A percentile compares a stretch with the other conserved stretches of the same genome.
These are phyloP conservation scores for Fusarium nematophilum DNA, from an alignment of 2,329 filamentous ascomycete species.

Conservation along the genomic window DNA sequence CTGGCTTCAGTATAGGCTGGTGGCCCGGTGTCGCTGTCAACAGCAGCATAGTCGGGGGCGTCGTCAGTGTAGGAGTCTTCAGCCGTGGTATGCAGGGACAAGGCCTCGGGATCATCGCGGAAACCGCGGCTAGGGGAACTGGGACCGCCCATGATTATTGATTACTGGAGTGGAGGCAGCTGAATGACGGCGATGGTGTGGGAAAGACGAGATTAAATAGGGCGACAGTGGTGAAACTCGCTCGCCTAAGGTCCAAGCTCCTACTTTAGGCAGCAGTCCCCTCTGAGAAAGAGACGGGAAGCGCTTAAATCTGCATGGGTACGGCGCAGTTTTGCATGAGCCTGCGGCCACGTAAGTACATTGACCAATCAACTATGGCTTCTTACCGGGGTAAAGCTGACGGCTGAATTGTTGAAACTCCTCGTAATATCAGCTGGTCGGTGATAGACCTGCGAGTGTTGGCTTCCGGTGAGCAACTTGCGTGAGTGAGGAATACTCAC, in stretches of 20 bases:
- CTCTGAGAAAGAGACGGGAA: no score
- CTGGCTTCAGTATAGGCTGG: not conserved
- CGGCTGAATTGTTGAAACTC: no score
- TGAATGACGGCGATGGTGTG: no score
- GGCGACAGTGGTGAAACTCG: no score
- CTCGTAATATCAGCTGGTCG: no score
- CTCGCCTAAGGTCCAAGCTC: no score
- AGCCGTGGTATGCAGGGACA: slow-evolving; percentile 33
- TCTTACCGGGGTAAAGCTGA: no score
- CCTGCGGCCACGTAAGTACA: not conserved
- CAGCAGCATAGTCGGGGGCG: not conserved
- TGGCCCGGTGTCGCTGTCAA: not conserved
- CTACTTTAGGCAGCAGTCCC: not conserved
- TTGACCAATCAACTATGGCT: no score
- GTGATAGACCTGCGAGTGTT: no score
- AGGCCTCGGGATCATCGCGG: slow-evolving; percentile 34
- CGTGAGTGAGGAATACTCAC: no score
- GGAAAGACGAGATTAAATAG: no score
- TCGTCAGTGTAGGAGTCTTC: slow-evolving; percentile 25
- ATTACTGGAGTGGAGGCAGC: not conserved
- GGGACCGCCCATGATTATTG: slow-evolving; percentile 13
- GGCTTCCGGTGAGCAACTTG: no score
- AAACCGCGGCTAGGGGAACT: not conserved
- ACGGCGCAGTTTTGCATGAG: not conserved
- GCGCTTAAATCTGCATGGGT: not conserved